Evolutionary conservation across 768 basidiomycete genomes (phyloP), one percentile per base, ranked within the genome.

Genomic region (Boletus vermiculosoides): DNA sequence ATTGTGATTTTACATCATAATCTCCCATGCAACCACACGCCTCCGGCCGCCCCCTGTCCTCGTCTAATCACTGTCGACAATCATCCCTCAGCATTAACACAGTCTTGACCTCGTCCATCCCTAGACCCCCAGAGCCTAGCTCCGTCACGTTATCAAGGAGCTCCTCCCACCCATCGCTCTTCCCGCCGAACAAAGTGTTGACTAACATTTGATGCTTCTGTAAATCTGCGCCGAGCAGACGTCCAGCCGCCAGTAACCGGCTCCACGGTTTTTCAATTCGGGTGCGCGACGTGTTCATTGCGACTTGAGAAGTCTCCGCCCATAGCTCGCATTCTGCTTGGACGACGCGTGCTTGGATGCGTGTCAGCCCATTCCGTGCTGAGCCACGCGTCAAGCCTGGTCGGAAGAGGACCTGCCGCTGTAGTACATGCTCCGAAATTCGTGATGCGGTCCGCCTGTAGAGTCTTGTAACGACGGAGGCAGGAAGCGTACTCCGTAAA

Each of bases 331-430:
- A 85, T 71, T 98, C 94, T 1, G 81, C 80, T 22, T 76, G 76
- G 22, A 96, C 78, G 22, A 75, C 73, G 56, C 77, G 79, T 5
- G 87, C 90, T 53, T 92, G 87, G 4, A 53, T 22, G 5, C 59
- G 68, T 34, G 68, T 62, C 23, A 73, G 53, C 44, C 60, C 63
- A 8, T 52, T 49, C 8, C 65, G 64, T 30, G 40, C 52, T 2
- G 66, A 47, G 9, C 70, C 65, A 4, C 79, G 70, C 33, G 80
- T 77, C 54, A 94, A 80, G 57, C 83, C 82, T 0, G 91, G 87
- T 42, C 92, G 85, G 66, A 90, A 90, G 39, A 88, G 70, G 52
- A 97, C 84, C 56, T 88, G 84, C 15, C 94, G 88, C 60, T 94
- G 91, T 20, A 90, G 74, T 51, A 98, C 85, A 67, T 94, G 85